These are phyloP conservation scores for Sordaria brevicollis DNA, from an alignment of 495 filamentous ascomycete species.

Conservation along the genomic window DNA sequence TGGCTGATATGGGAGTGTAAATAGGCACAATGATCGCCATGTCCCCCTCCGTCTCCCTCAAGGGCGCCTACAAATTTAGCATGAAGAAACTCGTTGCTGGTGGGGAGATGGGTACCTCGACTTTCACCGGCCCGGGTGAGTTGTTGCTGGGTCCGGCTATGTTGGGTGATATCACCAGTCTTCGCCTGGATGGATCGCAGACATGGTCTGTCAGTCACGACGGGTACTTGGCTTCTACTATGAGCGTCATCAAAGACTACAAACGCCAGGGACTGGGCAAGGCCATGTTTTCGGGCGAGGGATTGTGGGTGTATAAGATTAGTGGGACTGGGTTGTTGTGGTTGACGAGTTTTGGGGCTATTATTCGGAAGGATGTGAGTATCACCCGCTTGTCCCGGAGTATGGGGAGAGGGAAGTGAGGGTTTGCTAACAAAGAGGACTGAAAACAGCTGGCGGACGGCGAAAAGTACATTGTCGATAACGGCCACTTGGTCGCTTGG, in stretches of 20 bases:
- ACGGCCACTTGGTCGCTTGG: constrained; percentile 95
- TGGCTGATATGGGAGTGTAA: not conserved
- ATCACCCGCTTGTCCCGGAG: not conserved
- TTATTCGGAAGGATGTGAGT: constrained; percentile 88
- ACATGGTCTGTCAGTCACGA: constrained; percentile 77
- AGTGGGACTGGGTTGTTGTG: constrained; percentile 70
- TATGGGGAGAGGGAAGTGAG: not conserved
- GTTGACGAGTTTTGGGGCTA: constrained; percentile 87
- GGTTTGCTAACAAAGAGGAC: not conserved
- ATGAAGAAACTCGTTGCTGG: constrained; percentile 78
- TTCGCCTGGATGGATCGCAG: constrained; percentile 58
- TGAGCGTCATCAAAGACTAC: constrained; percentile 71
- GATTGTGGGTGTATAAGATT: constrained; percentile 84
- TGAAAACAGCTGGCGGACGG: constrained; percentile 60
- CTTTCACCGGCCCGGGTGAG: constrained; percentile 86
- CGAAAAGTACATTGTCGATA: constrained; percentile 88
- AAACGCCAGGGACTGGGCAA: constrained; percentile 83
- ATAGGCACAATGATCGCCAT: constrained; percentile 86
- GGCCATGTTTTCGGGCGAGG: constrained; percentile 87
- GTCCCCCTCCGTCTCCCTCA: constrained; percentile 76
- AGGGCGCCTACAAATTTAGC: constrained; percentile 68
- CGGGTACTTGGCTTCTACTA: constrained; percentile 66
- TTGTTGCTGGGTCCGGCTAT: constrained; percentile 69
- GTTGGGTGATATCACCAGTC: constrained; percentile 77
- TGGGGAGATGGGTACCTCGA: constrained; percentile 69